A percentile compares a stretch with the other conserved stretches of the same genome.
Evolutionary conservation across 208 protist species (phyloP).

Genomic region (Crithidia expoeki): DNA sequence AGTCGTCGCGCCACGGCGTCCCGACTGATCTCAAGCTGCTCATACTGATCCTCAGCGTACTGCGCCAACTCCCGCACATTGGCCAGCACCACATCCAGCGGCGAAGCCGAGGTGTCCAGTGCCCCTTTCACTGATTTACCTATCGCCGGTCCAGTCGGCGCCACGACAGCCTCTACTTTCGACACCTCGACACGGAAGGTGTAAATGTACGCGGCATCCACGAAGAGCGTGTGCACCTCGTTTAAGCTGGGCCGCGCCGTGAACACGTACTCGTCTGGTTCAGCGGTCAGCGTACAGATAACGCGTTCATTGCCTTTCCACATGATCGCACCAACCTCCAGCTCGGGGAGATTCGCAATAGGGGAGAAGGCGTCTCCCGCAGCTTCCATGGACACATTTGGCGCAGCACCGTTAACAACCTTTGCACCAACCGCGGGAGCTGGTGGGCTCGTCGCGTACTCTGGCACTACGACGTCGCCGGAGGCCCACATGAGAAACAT

Average conservation of each 20-base stretch:
- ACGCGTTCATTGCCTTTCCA: constrained; percentile 75
- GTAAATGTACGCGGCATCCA: constrained; percentile 78
- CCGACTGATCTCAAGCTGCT: constrained; percentile 20
- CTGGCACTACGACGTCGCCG: constrained; percentile 34
- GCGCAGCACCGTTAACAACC: neutral
- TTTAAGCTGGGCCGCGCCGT: constrained; percentile 63
- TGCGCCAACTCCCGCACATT: constrained; percentile 27
- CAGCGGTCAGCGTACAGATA: constrained; percentile 72
- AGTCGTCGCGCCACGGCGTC: constrained; percentile 27
- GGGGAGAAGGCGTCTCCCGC: neutral
- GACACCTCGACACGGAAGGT: constrained; percentile 52
- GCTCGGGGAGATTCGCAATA: neutral
- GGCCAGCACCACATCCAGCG: constrained; percentile 23
- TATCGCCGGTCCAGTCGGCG: neutral
- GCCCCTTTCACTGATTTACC: neutral
- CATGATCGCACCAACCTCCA: constrained; percentile 20
- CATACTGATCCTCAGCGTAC: constrained; percentile 26
- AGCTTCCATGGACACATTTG: neutral
- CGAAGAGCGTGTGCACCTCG: constrained; percentile 71
- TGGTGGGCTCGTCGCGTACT: neutral
- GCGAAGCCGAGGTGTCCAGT: constrained; percentile 4
- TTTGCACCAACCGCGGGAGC: too few relatives aligned
- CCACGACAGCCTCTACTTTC: neutral
- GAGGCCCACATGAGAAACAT: constrained; percentile 82
- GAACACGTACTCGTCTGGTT: constrained; percentile 59